Evolutionary conservation across 2,329 filamentous ascomycete genomes (phyloP).

Genomic region (Phyllosticta ampelicida): DNA sequence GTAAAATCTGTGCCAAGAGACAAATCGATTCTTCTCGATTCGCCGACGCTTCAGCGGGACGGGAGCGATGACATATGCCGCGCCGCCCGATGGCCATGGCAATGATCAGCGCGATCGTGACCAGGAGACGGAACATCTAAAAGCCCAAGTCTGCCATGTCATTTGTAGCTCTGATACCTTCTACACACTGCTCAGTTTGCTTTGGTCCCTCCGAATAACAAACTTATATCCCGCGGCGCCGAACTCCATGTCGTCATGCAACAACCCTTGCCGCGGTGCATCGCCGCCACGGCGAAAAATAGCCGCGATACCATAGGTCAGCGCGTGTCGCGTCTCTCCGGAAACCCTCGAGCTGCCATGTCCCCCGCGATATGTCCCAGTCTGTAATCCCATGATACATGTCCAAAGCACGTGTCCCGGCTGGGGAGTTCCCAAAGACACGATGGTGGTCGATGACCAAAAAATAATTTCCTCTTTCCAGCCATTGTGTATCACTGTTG

Average conservation of each 20-base stretch:
- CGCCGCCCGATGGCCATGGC: not conserved
- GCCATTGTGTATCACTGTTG: not conserved
- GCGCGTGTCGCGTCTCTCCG: not conserved
- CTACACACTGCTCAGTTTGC: not conserved
- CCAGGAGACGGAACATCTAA: not conserved
- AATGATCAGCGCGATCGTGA: not conserved
- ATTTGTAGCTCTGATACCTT: not conserved
- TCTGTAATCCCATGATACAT: not conserved
- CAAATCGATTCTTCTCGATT: not conserved
- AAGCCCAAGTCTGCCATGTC: not conserved
- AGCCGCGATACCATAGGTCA: not conserved
- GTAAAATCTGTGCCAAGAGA: not conserved
- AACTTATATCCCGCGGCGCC: not conserved
- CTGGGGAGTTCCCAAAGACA: not conserved
- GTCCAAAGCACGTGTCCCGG: not conserved
- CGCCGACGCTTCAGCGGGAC: not conserved
- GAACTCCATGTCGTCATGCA: not conserved
- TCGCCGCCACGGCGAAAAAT: not conserved
- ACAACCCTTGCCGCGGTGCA: not conserved
- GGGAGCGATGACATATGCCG: not conserved
- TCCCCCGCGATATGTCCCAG: not conserved
- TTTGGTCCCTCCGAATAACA: not conserved
- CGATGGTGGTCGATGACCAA: not conserved
- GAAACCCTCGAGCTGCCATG: not conserved
- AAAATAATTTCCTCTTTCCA: not conserved